A percentile compares a stretch with the other conserved stretches of the same genome.
These are phyloP conservation scores for Irpex sp. DNA, from an alignment of 1,284 basidiomycete genomes.

Conservation along the genomic window DNA sequence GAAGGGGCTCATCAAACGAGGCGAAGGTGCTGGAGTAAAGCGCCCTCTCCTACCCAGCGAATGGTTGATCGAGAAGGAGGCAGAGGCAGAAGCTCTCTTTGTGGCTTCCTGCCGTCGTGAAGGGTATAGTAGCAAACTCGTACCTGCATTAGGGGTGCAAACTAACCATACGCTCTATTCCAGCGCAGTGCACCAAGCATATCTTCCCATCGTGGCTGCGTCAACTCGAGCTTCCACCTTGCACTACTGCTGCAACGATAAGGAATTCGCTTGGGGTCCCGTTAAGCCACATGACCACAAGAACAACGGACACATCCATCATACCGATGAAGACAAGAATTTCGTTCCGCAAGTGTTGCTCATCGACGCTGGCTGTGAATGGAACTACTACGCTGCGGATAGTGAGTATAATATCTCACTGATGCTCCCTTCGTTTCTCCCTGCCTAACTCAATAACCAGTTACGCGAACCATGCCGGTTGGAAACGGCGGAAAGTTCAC, in stretches of 20 bases:
- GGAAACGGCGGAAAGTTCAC: conserved; percentile 90
- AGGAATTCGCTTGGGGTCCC: conserved; percentile 77
- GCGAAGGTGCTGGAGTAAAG: conserved; percentile 41
- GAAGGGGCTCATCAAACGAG: conserved; percentile 42
- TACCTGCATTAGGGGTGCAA: not conserved
- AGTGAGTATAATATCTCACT: conserved; percentile 35
- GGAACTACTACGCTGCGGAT: conserved; percentile 78
- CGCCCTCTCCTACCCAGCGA: conserved; percentile 64
- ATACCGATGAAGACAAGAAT: conserved; percentile 30
- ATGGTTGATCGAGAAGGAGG: conserved; percentile 88
- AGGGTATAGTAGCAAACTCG: conserved; percentile 49
- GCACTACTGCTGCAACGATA: conserved; percentile 87
- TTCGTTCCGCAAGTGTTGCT: conserved; percentile 77
- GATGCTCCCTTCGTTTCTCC: too few relatives aligned
- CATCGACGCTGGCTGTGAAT: conserved; percentile 92
- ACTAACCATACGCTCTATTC: not conserved
- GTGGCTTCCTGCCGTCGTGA: conserved; percentile 82
- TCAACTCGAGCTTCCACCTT: conserved; percentile 82
- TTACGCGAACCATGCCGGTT: conserved; percentile 82
- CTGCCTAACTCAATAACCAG: conserved; percentile 21
- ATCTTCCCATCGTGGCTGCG: conserved; percentile 86
- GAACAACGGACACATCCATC: conserved; percentile 45
- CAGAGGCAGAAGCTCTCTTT: conserved; percentile 88
- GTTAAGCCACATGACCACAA: conserved; percentile 50
- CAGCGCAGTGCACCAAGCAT: conserved; percentile 83